Base-by-base conservation (phyloP, 2,329 filamentous ascomycete species). In the Arthrobotrys conoides region DNA sequence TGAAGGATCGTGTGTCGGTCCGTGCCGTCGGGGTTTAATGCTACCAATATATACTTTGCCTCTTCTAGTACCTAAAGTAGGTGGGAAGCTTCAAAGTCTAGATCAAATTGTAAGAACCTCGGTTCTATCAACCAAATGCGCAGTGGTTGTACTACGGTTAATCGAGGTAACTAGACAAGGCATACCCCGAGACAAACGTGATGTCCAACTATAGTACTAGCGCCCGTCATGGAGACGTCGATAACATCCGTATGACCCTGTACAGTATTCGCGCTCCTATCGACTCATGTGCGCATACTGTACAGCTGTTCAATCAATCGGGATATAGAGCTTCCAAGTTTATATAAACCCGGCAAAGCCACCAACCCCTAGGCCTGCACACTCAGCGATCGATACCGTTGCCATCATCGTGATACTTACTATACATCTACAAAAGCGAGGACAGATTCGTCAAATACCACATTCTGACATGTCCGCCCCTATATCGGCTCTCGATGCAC, bases 111-210 rank as follows among this genome's bases (percentile, higher is more conserved):
- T n/a, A n/a, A n/a, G n/a, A n/a, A n/a, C n/a, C n/a, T n/a, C n/a
- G n/a, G n/a, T 36, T 36, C 5, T 5, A 20, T 33, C 4, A 27
- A 55, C 27, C 27, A 36, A 33, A 33, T 55, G 24, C 27, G 24
- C 24, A 55, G n/a, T 24, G 33, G 51, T 36, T 20, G n/a, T 18
- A 18, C 33, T 55, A 24, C 16, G 27, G 6, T 30, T 30, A 24
- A 33, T 9, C 18, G 14, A 41, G 14, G 16, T 27, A 18, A 18
- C 44, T 48, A 10, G 27, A 22, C 61, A 72, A 72, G 69, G 59
- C 69, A 59, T 38, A 72, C 69, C 24, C 49, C 59, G 57, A 72
- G 68, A 64, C 57, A 49, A 53, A 66, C 33, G 46, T 41, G 22
- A 38, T 36, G 3, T 33, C 33, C 33, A 27, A 30, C 20, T 71